Conservation (phyloP, 441 rosid genomes). For the Mallotus repandus region DNA sequence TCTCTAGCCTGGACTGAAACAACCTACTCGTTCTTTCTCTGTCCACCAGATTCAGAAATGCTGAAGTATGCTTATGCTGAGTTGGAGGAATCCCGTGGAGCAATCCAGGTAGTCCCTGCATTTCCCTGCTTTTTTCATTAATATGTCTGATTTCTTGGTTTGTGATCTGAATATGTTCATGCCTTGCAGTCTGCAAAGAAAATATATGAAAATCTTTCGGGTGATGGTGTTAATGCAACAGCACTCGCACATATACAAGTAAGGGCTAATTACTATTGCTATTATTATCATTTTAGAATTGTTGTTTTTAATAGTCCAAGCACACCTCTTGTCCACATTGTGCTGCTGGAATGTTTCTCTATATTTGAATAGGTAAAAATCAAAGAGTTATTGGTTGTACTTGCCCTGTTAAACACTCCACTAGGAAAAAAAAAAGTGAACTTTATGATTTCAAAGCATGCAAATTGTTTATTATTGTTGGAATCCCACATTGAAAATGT, state of each 20-base stretch:
- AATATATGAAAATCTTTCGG: slow-evolving; percentile 75
- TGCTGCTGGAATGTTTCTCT: neutral
- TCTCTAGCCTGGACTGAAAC: slow-evolving; percentile 1
- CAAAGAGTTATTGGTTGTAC: neutral
- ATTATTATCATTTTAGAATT: neutral
- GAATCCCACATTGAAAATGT: too few species aligned
- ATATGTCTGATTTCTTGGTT: slow-evolving; percentile 16
- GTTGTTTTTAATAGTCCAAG: neutral
- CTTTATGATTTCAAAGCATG: neutral
- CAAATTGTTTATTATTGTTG: neutral
- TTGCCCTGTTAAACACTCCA: neutral
- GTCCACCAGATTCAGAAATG: slow-evolving; percentile 68
- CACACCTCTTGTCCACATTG: neutral
- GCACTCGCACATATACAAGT: slow-evolving; percentile 92
- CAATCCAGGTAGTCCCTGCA: slow-evolving; percentile 51
- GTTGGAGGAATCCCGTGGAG: slow-evolving; percentile 94
- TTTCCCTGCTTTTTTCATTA: neutral
- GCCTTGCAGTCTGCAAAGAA: slow-evolving; percentile 76
- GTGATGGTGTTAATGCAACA: slow-evolving; percentile 55
- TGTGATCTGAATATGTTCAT: slow-evolving; percentile 24
- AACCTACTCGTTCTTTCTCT: neutral
- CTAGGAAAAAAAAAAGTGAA: neutral
- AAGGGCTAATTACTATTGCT: slow-evolving; percentile 20
- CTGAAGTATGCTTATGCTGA: slow-evolving; percentile 94
- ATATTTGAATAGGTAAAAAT: neutral